Conservation (phyloP, 495 filamentous ascomycete genomes). For the Hypoxylon perforatum region DNA sequence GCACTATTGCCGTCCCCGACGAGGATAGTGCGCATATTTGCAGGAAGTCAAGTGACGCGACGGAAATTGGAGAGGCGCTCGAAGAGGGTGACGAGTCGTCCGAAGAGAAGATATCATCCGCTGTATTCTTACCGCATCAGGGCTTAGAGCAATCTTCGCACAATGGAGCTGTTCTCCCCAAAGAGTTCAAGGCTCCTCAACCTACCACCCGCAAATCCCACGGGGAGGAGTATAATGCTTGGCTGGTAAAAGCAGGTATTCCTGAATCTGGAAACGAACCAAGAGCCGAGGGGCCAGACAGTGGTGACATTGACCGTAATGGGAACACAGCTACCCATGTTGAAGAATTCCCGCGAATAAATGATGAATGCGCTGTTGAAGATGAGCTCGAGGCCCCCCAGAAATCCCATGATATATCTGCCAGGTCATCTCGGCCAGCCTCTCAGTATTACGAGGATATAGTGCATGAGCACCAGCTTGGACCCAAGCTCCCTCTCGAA, state of each 20-base stretch:
- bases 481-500: slow-evolving; percentile 73
- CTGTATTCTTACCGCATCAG: slow-evolving; percentile 91
- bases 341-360: slow-evolving; percentile 45
- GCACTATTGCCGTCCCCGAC: slow-evolving; percentile 12
- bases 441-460: slow-evolving; percentile 58
- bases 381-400: slow-evolving; percentile 48
- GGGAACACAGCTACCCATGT: slow-evolving; percentile 40
- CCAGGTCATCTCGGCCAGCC: slow-evolving; percentile 48
- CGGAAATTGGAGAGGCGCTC: slow-evolving; percentile 53
- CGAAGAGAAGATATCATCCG: slow-evolving; percentile 93
- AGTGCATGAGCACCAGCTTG: slow-evolving; percentile 58
- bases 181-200: slow-evolving; percentile 43
- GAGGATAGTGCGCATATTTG: slow-evolving; percentile 21
- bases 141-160: slow-evolving; percentile 66
- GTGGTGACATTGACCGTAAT: slow-evolving; percentile 45
- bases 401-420: slow-evolving; percentile 48
- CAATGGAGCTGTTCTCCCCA: slow-evolving; percentile 29
- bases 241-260: slow-evolving; percentile 63
- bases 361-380: slow-evolving; percentile 52
- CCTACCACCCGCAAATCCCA: slow-evolving; percentile 38
- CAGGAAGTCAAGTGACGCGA: slow-evolving; percentile 46
- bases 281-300: slow-evolving; percentile 42
- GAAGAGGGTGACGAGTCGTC: slow-evolving; percentile 86
- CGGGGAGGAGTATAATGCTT: slow-evolving; percentile 55
- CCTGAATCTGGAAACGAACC: slow-evolving; percentile 54